Percentiles rank a stretch among this genome's conserved stretches.
Conservation (phyloP, 768 basidiomycete species). For the Collybia sp. region DNA sequence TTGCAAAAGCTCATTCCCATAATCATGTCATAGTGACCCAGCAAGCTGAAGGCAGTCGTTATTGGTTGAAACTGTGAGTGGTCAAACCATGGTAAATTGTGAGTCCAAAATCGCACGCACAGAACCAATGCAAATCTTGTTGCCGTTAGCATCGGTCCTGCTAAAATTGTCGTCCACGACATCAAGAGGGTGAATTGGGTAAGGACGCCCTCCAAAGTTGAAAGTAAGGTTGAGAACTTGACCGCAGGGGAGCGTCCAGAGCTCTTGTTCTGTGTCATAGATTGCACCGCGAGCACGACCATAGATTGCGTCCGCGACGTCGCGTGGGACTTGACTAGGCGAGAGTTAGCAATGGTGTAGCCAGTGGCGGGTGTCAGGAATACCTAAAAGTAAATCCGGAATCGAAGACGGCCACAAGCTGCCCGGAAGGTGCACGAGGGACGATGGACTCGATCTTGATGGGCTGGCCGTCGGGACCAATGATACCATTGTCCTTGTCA, state of each 20-base stretch:
- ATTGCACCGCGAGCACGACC: constrained; percentile 71
- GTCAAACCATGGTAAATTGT: background rate
- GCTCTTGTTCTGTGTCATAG: constrained; percentile 48
- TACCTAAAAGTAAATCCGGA: constrained; percentile 58
- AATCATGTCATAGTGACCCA: constrained; percentile 79
- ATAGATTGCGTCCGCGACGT: constrained; percentile 77
- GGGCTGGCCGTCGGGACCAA: constrained; percentile 69
- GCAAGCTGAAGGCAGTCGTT: constrained; percentile 71
- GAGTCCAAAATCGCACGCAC: constrained; percentile 34
- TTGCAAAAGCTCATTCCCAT: constrained; percentile 77
- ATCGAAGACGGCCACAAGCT: constrained; percentile 70
- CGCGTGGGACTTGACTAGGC: constrained; percentile 64
- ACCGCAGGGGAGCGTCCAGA: constrained; percentile 74
- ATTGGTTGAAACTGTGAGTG: constrained; percentile 75
- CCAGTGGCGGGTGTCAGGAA: background rate
- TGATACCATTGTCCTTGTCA: constrained; percentile 60
- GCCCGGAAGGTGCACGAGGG: constrained; percentile 56
- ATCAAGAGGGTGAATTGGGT: constrained; percentile 75
- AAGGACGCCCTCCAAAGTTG: constrained; percentile 64
- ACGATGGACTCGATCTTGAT: constrained; percentile 64
- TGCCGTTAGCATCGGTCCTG: constrained; percentile 41
- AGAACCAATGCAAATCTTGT: constrained; percentile 59
- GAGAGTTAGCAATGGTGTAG: constrained; percentile 5
- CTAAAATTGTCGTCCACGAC: constrained; percentile 55
- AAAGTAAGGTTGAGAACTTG: constrained; percentile 69